phyloP scores from a whole-genome alignment of 768 basidiomycete genomes.

The Nidula microcarpa region DNA sequence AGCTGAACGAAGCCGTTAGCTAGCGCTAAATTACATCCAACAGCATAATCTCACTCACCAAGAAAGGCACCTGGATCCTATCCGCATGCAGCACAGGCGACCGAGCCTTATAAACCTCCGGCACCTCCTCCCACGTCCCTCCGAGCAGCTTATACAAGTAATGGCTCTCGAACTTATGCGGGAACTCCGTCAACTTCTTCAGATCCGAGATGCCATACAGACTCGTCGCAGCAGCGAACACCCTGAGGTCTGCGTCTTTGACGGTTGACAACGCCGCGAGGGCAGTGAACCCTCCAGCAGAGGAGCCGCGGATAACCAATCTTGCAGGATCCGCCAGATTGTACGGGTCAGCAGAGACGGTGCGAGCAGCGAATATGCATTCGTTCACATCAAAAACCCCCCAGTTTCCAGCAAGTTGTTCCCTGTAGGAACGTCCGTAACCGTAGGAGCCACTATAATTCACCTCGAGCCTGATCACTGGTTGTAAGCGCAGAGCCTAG shows the following conservation, averaged over 20 bases:
- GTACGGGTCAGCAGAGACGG: slow-evolving; percentile 41
- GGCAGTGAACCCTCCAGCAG: slow-evolving; percentile 71
- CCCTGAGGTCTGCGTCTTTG: slow-evolving; percentile 31
- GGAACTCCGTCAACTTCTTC: slow-evolving; percentile 47
- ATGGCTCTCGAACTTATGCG: slow-evolving; percentile 69
- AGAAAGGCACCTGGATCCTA: slow-evolving; percentile 57
- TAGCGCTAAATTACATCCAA: neutral
- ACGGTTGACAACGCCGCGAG: slow-evolving; percentile 44
- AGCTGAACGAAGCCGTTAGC: slow-evolving; percentile 38
- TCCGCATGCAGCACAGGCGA: slow-evolving; percentile 63
- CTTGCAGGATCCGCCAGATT: slow-evolving; percentile 62
- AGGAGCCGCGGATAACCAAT: slow-evolving; percentile 66
- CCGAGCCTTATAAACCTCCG: slow-evolving; percentile 53
- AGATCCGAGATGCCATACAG: slow-evolving; percentile 72
- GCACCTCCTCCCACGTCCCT: slow-evolving; percentile 48
- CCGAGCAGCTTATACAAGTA: slow-evolving; percentile 64
- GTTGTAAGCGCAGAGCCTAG: neutral
- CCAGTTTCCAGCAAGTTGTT: slow-evolving; percentile 64
- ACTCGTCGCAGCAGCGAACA: slow-evolving; percentile 63
- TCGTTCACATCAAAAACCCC: slow-evolving; percentile 73
- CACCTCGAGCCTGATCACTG: slow-evolving; percentile 61
- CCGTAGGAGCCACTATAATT: slow-evolving; percentile 77
- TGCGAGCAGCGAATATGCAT: slow-evolving; percentile 48
- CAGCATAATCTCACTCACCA: slow-evolving; percentile 37
- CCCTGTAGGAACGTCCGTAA: slow-evolving; percentile 66